phyloP scores from a whole-genome alignment of 2,329 filamentous ascomycete genomes.

The Penicillium paneum region DNA sequence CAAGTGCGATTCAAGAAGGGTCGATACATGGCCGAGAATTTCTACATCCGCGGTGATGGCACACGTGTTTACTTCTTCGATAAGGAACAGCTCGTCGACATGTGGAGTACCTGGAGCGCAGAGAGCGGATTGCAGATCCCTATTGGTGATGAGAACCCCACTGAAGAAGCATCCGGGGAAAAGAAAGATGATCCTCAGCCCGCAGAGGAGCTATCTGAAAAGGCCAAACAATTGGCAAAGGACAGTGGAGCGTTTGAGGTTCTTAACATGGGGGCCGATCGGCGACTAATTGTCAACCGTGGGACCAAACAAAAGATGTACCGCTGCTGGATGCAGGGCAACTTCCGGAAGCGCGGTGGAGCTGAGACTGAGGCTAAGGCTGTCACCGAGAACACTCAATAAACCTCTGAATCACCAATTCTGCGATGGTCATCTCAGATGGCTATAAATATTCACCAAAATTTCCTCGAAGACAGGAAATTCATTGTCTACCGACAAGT shows the following conservation, averaged over 20 bases:
- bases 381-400: slow-evolving; percentile 11
- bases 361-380: not conserved
- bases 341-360: slow-evolving; percentile 39
- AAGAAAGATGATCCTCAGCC: not conserved
- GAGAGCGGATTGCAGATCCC: slow-evolving; percentile 33
- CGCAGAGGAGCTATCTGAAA: slow-evolving; percentile 10
- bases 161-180: not conserved
- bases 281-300: slow-evolving; percentile 86
- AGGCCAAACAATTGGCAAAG: slow-evolving; percentile 12
- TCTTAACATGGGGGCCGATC: slow-evolving; percentile 76
- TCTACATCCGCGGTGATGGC: slow-evolving; percentile 92
- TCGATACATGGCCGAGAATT: slow-evolving; percentile 91
- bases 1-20: slow-evolving; percentile 97
- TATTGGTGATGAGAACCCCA: not conserved
- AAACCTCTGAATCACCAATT: slow-evolving; percentile 1
- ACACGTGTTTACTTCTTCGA: slow-evolving; percentile 98
- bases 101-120: slow-evolving; percentile 64
- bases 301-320: slow-evolving; percentile 96
- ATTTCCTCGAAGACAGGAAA: not conserved
- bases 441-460: not conserved
- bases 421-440: not conserved
- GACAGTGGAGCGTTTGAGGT: slow-evolving; percentile 59
- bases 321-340: slow-evolving; percentile 68
- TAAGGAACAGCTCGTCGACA: slow-evolving; percentile 70
- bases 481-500: not conserved